Evolutionary conservation across 2,329 filamentous ascomycete species (phyloP).

Genomic region (Ophidiomyces ophidiicola): DNA sequence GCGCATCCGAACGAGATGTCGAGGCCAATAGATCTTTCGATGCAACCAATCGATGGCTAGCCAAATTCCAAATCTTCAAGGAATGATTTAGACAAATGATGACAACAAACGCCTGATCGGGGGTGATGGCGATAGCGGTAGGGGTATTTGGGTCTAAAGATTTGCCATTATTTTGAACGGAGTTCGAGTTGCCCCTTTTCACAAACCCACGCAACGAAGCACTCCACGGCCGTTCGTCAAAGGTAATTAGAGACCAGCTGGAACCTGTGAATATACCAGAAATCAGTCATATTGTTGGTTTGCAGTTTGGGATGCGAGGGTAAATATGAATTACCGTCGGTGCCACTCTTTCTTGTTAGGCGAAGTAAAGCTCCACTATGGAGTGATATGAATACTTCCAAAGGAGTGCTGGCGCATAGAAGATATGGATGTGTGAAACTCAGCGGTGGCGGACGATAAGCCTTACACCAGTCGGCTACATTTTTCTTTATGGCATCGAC

Average conservation of each 20-base stretch:
- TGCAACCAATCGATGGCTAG: slow-evolving; percentile 64
- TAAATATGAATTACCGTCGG: slow-evolving; percentile 33
- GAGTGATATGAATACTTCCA: slow-evolving; percentile 63
- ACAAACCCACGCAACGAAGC: slow-evolving; percentile 38
- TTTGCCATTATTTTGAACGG: slow-evolving; percentile 32
- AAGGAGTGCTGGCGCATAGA: slow-evolving; percentile 58
- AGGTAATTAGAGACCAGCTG: slow-evolving; percentile 36
- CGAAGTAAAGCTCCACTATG: slow-evolving; percentile 44
- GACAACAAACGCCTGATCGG: slow-evolving; percentile 46
- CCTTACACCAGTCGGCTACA: slow-evolving; percentile 64
- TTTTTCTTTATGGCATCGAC: slow-evolving; percentile 57
- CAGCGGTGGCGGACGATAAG: slow-evolving; percentile 59
- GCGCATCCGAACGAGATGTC: slow-evolving; percentile 51
- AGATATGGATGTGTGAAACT: slow-evolving; percentile 69
- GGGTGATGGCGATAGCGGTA: slow-evolving; percentile 35
- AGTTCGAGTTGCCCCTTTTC: slow-evolving; percentile 33
- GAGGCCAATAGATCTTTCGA: slow-evolving; percentile 67
- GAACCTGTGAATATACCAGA: slow-evolving; percentile 24
- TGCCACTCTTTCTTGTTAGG: slow-evolving; percentile 49
- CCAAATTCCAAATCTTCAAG: slow-evolving; percentile 77
- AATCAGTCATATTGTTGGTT: slow-evolving; percentile 3
- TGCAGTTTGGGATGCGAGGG: not conserved
- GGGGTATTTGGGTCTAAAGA: slow-evolving; percentile 34
- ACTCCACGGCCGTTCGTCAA: slow-evolving; percentile 39
- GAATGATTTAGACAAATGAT: slow-evolving; percentile 83